A percentile compares a stretch with the other conserved stretches of the same genome.
phyloP scores from a whole-genome alignment of 495 filamentous ascomycete genomes.

The Terfezia claveryi region DNA sequence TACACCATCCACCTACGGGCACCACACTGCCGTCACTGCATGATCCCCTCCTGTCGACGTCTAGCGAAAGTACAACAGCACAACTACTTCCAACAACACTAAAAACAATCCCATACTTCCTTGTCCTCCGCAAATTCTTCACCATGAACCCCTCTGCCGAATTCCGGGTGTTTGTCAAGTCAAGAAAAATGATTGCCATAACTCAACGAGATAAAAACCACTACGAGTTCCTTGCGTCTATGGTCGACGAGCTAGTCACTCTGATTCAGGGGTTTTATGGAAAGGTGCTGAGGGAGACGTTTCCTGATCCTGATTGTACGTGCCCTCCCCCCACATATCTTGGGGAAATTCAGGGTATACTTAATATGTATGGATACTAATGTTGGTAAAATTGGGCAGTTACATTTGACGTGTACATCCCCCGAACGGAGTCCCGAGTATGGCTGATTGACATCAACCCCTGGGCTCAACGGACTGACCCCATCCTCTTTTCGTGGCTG shows the following conservation, averaged over 20 bases:
- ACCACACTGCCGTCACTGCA: slow-evolving; percentile 2
- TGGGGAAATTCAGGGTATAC: too few species aligned
- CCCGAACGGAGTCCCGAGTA: slow-evolving; percentile 50
- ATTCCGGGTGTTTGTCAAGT: slow-evolving; percentile 82
- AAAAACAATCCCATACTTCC: slow-evolving; percentile 32
- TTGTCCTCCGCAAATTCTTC: slow-evolving; percentile 72
- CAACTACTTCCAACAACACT: neutral
- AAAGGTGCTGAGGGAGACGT: slow-evolving; percentile 42
- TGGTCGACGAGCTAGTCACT: slow-evolving; percentile 38
- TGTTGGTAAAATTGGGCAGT: slow-evolving; percentile 13
- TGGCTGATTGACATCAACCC: slow-evolving; percentile 89
- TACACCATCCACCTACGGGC: neutral
- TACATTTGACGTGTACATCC: slow-evolving; percentile 79
- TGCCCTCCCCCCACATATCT: neutral
- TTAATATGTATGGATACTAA: too few species aligned
- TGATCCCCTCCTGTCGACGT: slow-evolving; percentile 6
- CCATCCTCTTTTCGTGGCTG: slow-evolving; percentile 71
- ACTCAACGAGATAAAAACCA: slow-evolving; percentile 78
- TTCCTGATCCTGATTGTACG: slow-evolving; percentile 49
- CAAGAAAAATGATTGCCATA: slow-evolving; percentile 54
- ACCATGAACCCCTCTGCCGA: slow-evolving; percentile 74
- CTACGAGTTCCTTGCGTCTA: slow-evolving; percentile 53
- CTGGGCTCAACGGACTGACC: slow-evolving; percentile 78
- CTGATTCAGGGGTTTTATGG: slow-evolving; percentile 55
- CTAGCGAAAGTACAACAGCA: slow-evolving; percentile 1